phyloP scores from a whole-genome alignment of 2,329 filamentous ascomycete species.

The Ceratocystiopsis brevicomis region DNA sequence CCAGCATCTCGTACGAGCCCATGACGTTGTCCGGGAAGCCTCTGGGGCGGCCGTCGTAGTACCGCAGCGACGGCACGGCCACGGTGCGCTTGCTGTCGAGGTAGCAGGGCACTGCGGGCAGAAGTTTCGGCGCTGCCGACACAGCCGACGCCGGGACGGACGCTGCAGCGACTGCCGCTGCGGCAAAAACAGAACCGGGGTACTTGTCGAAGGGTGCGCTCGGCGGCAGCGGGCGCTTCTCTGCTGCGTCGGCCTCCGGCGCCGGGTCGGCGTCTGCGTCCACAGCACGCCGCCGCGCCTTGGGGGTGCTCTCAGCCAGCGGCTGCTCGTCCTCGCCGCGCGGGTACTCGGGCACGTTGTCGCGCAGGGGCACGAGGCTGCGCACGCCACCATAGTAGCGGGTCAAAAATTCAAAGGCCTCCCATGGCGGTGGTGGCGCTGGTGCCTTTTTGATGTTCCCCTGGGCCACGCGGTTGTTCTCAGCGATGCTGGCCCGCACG shows the following conservation, averaged over 20 bases:
- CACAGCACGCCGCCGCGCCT: neutral
- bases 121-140: too few relatives aligned
- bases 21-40: slow-evolving; percentile 73
- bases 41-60: slow-evolving; percentile 57
- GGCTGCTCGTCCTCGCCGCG: slow-evolving; percentile 36
- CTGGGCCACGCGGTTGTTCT: slow-evolving; percentile 40
- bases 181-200: slow-evolving; percentile 1
- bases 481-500: slow-evolving; percentile 52
- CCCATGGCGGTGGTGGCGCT: slow-evolving; percentile 54
- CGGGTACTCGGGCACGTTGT: slow-evolving; percentile 71
- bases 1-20: slow-evolving; percentile 71
- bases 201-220: slow-evolving; percentile 7
- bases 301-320: slow-evolving; percentile 16
- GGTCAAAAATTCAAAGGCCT: slow-evolving; percentile 66
- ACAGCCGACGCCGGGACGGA: too few relatives aligned
- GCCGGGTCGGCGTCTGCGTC: neutral
- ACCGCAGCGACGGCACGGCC: slow-evolving; percentile 49
- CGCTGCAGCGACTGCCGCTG: slow-evolving; percentile 22
- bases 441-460: slow-evolving; percentile 40
- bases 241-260: slow-evolving; percentile 4
- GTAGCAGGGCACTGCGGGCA: slow-evolving; percentile 49
- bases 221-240: slow-evolving; percentile 8
- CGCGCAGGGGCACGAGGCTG: slow-evolving; percentile 41
- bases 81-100: slow-evolving; percentile 48
- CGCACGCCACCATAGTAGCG: slow-evolving; percentile 81